phyloP scores from a whole-genome alignment of 1,284 basidiomycete species.

The Marasmius oreades region DNA sequence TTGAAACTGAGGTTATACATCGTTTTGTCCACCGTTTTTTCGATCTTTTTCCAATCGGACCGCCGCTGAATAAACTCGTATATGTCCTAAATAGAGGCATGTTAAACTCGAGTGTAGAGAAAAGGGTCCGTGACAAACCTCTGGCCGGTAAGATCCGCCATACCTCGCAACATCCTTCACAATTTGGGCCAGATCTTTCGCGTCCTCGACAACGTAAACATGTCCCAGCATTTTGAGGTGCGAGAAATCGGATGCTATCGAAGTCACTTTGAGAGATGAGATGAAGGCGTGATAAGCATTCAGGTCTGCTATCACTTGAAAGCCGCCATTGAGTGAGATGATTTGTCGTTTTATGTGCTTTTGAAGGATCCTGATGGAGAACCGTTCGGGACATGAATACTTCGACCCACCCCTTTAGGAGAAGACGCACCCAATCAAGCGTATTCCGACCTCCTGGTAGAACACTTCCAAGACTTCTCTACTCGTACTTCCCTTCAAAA shows the following conservation, averaged over 20 bases:
- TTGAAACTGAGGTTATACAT: conserved; percentile 94
- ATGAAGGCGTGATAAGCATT: conserved; percentile 93
- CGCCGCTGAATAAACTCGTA: conserved; percentile 93
- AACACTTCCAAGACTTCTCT: conserved; percentile 97
- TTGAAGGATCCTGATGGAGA: conserved; percentile 72
- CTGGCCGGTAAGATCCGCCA: conserved; percentile 88
- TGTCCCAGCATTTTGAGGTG: conserved; percentile 96
- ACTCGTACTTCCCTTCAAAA: conserved; percentile 90
- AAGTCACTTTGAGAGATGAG: conserved; percentile 68
- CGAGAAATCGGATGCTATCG: conserved; percentile 83
- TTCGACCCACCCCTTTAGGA: neutral
- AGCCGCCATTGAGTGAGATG: conserved; percentile 90
- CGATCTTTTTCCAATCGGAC: conserved; percentile 96
- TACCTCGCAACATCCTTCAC: conserved; percentile 92
- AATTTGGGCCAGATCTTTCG: conserved; percentile 92
- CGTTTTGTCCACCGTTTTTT: conserved; percentile 91
- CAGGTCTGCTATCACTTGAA: conserved; percentile 94
- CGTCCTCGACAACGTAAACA: conserved; percentile 89
- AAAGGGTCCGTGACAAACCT: conserved; percentile 45
- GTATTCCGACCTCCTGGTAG: conserved; percentile 93
- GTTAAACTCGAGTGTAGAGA: conserved; percentile 8
- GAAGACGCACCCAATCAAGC: conserved; percentile 74
- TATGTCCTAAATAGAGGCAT: conserved; percentile 57
- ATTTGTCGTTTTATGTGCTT: conserved; percentile 97
- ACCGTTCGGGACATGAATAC: neutral